Evolutionary conservation across 352 stramenopile genomes (phyloP).

Genomic region (Aphanomyces stellatus): DNA sequence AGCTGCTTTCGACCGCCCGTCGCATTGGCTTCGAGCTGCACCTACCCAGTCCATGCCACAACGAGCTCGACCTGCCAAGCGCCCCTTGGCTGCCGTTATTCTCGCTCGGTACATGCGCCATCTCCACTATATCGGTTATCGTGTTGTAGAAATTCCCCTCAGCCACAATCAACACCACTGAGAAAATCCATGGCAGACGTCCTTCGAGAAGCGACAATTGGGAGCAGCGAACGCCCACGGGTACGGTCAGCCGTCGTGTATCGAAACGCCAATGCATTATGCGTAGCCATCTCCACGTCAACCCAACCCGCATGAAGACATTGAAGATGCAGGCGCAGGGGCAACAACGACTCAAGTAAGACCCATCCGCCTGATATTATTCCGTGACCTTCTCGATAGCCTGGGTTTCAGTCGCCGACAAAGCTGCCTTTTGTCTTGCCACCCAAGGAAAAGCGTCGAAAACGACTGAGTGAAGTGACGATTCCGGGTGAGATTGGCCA

Average conservation of each 20-base stretch:
- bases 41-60: background rate
- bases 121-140: too few species aligned
- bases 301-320: slow-evolving; percentile 7
- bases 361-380: background rate
- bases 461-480: background rate
- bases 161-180: background rate
- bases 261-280: too few species aligned
- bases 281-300: background rate
- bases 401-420: background rate
- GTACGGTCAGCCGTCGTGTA: background rate
- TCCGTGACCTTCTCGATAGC: background rate
- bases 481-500: slow-evolving; percentile 12
- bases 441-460: background rate
- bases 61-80: background rate
- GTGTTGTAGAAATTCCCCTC: background rate
- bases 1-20: background rate
- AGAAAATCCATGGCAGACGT: slow-evolving; percentile 16
- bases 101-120: background rate
- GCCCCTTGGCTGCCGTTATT: background rate
- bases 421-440: background rate
- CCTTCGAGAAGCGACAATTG: background rate
- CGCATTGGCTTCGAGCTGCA: background rate
- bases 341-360: background rate
- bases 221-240: background rate
- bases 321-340: slow-evolving; percentile 9